Percentiles rank a stretch among this genome's conserved stretches.
Conservation (phyloP, 1,284 basidiomycete genomes). For the Sporisorium scitamineum region DNA sequence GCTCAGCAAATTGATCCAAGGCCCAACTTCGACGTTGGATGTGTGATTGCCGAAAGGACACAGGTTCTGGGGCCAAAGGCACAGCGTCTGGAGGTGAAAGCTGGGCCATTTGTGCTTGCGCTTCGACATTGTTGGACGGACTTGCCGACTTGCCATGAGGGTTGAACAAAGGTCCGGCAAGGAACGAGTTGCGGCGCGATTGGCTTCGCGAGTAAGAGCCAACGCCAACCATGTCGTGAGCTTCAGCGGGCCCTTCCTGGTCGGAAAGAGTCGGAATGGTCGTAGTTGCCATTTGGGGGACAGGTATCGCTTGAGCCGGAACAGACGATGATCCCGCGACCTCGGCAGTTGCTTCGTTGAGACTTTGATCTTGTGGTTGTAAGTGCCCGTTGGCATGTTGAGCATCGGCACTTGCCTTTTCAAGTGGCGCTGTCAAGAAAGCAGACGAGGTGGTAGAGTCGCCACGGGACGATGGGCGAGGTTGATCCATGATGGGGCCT, state of each 20-base stretch:
- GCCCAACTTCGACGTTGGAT: constrained; percentile 14
- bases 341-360: neutral
- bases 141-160: constrained; percentile 7
- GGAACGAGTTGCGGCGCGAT: constrained; percentile 54
- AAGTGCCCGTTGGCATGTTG: neutral
- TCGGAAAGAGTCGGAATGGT: neutral
- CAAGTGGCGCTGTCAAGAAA: constrained; percentile 8
- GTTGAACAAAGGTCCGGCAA: constrained; percentile 31
- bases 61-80: neutral
- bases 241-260: neutral
- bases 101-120: neutral
- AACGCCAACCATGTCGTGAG: constrained; percentile 50
- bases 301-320: constrained; percentile 7
- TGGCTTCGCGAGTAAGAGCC: constrained; percentile 52
- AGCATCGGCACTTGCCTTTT: neutral
- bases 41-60: neutral
- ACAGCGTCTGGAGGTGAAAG: neutral
- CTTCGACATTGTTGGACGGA: neutral
- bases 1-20: constrained; percentile 35
- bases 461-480: constrained; percentile 35
- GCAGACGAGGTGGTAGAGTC: constrained; percentile 27
- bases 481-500: constrained; percentile 25
- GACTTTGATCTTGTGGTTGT: neutral
- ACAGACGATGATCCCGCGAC: neutral
- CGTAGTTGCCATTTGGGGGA: neutral